Evolutionary conservation across 108 stramenopile species (phyloP).

Genomic region (Pseudonitzschia pungens): DNA sequence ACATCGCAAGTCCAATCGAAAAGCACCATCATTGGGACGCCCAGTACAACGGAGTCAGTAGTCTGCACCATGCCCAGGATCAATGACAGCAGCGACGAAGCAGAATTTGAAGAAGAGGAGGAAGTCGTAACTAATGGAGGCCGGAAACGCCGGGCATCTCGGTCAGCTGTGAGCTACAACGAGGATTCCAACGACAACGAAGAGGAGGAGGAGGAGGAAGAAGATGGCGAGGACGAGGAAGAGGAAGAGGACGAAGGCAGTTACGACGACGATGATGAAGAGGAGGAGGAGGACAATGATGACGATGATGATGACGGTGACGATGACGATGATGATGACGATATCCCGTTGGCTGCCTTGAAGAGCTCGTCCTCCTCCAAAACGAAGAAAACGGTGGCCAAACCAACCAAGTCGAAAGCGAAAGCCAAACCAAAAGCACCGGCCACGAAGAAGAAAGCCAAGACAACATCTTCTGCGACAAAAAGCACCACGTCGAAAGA

Average conservation of each 20-base stretch:
- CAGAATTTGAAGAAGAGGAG: slow-evolving; percentile 24
- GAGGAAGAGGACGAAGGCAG: slow-evolving; percentile 60
- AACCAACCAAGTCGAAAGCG: slow-evolving; percentile 21
- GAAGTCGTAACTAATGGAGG: neutral
- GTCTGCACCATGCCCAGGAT: neutral
- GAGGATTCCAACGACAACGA: slow-evolving; percentile 21
- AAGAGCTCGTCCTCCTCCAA: slow-evolving; percentile 35
- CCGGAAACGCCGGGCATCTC: slow-evolving; percentile 10
- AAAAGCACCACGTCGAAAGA: slow-evolving; percentile 18
- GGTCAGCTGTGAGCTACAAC: slow-evolving; percentile 17
- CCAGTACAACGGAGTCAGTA: neutral
- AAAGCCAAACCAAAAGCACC: slow-evolving; percentile 42
- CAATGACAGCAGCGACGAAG: slow-evolving; percentile 14
- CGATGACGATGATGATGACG: slow-evolving; percentile 56
- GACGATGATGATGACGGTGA: slow-evolving; percentile 32
- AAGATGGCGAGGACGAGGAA: slow-evolving; percentile 33
- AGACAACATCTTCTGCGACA: slow-evolving; percentile 18
- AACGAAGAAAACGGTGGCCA: slow-evolving; percentile 35
- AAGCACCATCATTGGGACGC: neutral
- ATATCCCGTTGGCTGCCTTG: slow-evolving; percentile 65
- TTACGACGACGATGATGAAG: slow-evolving; percentile 17
- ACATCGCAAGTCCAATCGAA: neutral
- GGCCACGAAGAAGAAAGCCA: slow-evolving; percentile 34
- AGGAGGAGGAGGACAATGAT: slow-evolving; percentile 31
- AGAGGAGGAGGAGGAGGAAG: slow-evolving; percentile 36